Base-by-base conservation (phyloP, 2,329 filamentous ascomycete genomes). In the Coniosporium tulheliwenetii region DNA sequence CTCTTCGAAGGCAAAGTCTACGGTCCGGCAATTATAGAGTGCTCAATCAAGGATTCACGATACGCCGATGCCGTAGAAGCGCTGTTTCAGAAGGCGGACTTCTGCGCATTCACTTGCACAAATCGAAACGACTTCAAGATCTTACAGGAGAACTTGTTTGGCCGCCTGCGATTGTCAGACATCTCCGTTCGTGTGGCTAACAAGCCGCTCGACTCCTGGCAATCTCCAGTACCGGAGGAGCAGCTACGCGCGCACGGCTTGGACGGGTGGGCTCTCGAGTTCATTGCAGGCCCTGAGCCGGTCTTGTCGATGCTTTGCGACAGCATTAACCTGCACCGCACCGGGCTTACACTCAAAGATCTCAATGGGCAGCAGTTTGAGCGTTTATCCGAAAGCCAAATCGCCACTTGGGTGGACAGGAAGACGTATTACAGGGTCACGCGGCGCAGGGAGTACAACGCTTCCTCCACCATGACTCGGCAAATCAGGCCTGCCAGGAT, bases 221-320 rank as follows among this genome's bases (percentile, higher is more conserved):
- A 54, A 38, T 52, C 73, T 7, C 73, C 75, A 0, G 51, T 84
- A 5, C 61, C 71, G 1, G 49, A 55, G 5, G 66, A 76, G 8
- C 66, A 84, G 40, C 59, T 85, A 42, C 52, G 40, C 44, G 51
- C 34, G 43, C 76, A 58, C 31, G 85, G 85, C 0, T 73, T 98
- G 39, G 81, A 93, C 47, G 78, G 80, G 2, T 94, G 82, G 63
- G 78, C 85, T 1, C 68, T 83, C 19, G 82, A 96, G 52, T 84
- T 73, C 43, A 55, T 98, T 5, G 71, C 79, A 30, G 91, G 89
- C 0, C 93, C 93, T 0, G 77, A 80, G 1, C 73, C 83, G 1
- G 84, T 98, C 1, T 64, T 96, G 30, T 81, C 85, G 5, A 91
- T 93, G 81, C 72, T 98, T 15, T 95, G 86, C 58, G 72, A 77